These are phyloP conservation scores for Trametes elegans DNA, from an alignment of 768 basidiomycete genomes.

Conservation along the genomic window DNA sequence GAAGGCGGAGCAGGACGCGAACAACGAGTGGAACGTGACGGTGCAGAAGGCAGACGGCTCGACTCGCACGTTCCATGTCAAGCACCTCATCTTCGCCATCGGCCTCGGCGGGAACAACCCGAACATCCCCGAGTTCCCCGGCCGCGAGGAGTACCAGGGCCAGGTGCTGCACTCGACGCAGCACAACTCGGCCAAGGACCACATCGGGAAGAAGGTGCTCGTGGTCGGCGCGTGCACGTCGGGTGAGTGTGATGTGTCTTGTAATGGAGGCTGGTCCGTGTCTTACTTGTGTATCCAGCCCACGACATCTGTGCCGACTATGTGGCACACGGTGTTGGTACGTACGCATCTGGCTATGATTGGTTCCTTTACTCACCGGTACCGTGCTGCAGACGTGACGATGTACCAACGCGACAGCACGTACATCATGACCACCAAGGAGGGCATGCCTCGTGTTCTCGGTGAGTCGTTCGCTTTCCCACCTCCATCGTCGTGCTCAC, in stretches of 20 bases:
- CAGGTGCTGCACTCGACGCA: conserved; percentile 56
- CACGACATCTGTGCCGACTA: conserved; percentile 53
- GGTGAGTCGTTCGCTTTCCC: conserved; percentile 31
- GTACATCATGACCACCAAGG: conserved; percentile 43
- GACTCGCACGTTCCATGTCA: conserved; percentile 26
- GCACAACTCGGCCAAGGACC: conserved; percentile 53
- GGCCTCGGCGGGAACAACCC: conserved; percentile 39
- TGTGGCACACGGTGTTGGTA: conserved; percentile 44
- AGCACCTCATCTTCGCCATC: conserved; percentile 39
- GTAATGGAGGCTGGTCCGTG: background rate
- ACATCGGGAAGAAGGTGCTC: conserved; percentile 66
- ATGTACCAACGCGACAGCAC: conserved; percentile 57
- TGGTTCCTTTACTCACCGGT: background rate
- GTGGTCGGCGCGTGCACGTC: conserved; percentile 69
- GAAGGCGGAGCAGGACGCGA: conserved; percentile 19
- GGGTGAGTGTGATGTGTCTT: conserved; percentile 26
- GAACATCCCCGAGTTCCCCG: conserved; percentile 35
- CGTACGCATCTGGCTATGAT: conserved; percentile 5
- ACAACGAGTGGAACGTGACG: conserved; percentile 29
- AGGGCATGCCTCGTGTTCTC: conserved; percentile 35
- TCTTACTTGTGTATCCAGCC: conserved; percentile 23
- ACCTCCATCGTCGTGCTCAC: too few relatives aligned
- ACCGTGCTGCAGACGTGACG: conserved; percentile 44
- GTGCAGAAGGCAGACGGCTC: conserved; percentile 36
- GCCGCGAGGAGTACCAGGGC: conserved; percentile 60